Percentiles rank a stretch among this genome's conserved stretches.
Conservation (phyloP, 2,329 filamentous ascomycete genomes). For the Dothidotthia symphoricarpi region DNA sequence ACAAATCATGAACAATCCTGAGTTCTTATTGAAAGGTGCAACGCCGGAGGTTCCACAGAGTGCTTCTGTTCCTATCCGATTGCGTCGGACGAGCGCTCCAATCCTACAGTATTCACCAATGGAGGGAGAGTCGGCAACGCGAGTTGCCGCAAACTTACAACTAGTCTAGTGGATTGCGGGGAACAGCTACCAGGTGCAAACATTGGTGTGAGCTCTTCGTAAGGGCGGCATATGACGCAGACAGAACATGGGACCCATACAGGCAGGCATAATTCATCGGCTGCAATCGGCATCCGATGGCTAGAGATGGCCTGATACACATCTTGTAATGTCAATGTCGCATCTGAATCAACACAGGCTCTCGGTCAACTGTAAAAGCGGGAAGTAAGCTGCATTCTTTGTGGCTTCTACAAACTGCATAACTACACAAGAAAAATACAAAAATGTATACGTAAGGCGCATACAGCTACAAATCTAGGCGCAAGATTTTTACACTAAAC, state of each 20-base stretch:
- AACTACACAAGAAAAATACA: too few species aligned
- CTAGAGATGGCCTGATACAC: too few species aligned
- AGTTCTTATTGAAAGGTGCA: neutral
- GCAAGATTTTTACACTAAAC: too few species aligned
- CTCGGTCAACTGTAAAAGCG: too few species aligned
- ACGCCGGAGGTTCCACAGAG: constrained; percentile 1
- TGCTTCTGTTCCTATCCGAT: constrained; percentile 15
- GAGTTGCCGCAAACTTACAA: constrained; percentile 10
- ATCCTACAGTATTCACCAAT: constrained; percentile 19
- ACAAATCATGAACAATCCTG: constrained; percentile 1
- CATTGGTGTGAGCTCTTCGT: constrained; percentile 22
- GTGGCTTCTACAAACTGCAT: too few species aligned
- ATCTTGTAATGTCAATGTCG: too few species aligned
- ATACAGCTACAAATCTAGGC: too few species aligned
- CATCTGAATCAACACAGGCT: too few species aligned
- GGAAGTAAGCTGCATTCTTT: too few species aligned
- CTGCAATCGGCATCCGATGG: too few species aligned
- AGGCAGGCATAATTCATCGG: too few species aligned
- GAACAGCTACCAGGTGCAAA: constrained; percentile 12
- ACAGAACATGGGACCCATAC: constrained; percentile 1
- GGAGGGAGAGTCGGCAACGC: constrained; percentile 7
- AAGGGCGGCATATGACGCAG: constrained; percentile 3
- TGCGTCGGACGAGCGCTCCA: constrained; percentile 29
- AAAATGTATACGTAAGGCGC: too few species aligned
- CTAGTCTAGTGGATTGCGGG: constrained; percentile 16